Evolutionary conservation across 495 filamentous ascomycete species (phyloP).

Genomic region (Diplogelasinospora grovesii): DNA sequence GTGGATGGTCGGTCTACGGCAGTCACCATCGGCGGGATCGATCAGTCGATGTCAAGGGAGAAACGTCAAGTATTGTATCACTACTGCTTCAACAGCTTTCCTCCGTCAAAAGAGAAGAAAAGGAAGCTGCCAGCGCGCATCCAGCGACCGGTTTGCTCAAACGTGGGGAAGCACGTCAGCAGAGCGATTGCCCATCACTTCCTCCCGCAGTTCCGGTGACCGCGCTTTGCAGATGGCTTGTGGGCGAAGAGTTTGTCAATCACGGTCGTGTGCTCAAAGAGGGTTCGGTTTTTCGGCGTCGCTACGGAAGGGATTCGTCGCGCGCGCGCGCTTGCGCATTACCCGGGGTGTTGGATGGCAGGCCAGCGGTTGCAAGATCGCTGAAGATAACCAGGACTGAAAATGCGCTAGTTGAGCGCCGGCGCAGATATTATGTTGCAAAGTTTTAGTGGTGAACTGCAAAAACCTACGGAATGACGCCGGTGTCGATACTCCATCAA

Average conservation of each 20-base stretch:
- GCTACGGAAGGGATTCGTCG: conserved; percentile 7
- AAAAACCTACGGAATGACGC: too few species aligned
- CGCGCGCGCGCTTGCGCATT: neutral
- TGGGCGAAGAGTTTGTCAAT: too few species aligned
- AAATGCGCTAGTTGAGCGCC: too few species aligned
- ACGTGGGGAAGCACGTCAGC: neutral
- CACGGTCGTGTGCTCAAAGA: too few species aligned
- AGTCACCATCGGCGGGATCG: conserved; percentile 3
- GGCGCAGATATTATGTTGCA: too few species aligned
- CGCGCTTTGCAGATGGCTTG: conserved; percentile 2
- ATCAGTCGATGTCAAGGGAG: neutral
- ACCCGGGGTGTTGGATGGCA: too few species aligned
- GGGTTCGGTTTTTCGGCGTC: too few species aligned
- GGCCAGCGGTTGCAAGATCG: too few species aligned
- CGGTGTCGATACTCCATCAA: conserved; percentile 1
- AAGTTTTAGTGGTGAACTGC: too few species aligned
- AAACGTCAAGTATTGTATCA: conserved; percentile 1
- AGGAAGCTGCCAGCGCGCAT: conserved; percentile 11
- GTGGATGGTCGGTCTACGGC: neutral
- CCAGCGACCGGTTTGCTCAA: conserved; percentile 11
- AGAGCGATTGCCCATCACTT: conserved; percentile 15
- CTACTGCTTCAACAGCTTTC: too few species aligned
- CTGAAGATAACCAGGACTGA: too few species aligned
- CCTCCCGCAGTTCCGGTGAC: neutral
- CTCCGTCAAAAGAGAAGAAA: neutral